phyloP scores from a whole-genome alignment of 164 flowering plant genomes.

The Malania oleifera region DNA sequence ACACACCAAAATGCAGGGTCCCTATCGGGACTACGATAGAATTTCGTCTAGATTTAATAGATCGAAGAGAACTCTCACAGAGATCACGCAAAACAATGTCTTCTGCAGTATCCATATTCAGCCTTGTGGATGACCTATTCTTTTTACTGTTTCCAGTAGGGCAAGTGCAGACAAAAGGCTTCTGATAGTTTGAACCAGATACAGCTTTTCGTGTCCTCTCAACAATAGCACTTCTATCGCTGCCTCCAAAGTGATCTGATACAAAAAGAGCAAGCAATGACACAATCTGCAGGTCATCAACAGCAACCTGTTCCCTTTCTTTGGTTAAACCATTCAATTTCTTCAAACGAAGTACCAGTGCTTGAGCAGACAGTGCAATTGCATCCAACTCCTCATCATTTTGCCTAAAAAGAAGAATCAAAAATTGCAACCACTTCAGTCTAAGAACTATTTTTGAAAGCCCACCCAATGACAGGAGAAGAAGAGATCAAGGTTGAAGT shows the following conservation, averaged over 20 bases:
- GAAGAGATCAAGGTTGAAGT: neutral
- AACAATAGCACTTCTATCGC: slow-evolving; percentile 57
- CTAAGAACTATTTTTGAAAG: no score
- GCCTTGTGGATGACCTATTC: slow-evolving; percentile 14
- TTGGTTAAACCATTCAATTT: slow-evolving; percentile 29
- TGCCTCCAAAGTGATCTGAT: slow-evolving; percentile 91
- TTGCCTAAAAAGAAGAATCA: slow-evolving; percentile 34
- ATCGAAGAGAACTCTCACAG: slow-evolving; percentile 72
- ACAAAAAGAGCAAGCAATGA: slow-evolving; percentile 91
- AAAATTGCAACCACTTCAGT: slow-evolving; percentile 6
- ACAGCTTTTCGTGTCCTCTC: slow-evolving; percentile 58
- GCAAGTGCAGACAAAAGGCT: slow-evolving; percentile 94
- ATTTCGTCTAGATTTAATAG: slow-evolving; percentile 53
- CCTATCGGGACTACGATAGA: slow-evolving; percentile 89
- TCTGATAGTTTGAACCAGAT: slow-evolving; percentile 65
- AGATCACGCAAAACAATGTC: slow-evolving; percentile 47
- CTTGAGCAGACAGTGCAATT: slow-evolving; percentile 59
- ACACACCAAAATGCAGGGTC: slow-evolving; percentile 73
- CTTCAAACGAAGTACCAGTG: slow-evolving; percentile 46
- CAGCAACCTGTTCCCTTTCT: slow-evolving; percentile 19
- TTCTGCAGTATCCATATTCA: slow-evolving; percentile 25
- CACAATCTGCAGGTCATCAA: slow-evolving; percentile 59
- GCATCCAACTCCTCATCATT: slow-evolving; percentile 79
- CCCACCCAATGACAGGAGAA: neutral
- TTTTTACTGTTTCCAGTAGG: slow-evolving; percentile 49